Evolutionary conservation across 148 eudicot genomes (phyloP).

Genomic region (Vaccinium myrtillus): DNA sequence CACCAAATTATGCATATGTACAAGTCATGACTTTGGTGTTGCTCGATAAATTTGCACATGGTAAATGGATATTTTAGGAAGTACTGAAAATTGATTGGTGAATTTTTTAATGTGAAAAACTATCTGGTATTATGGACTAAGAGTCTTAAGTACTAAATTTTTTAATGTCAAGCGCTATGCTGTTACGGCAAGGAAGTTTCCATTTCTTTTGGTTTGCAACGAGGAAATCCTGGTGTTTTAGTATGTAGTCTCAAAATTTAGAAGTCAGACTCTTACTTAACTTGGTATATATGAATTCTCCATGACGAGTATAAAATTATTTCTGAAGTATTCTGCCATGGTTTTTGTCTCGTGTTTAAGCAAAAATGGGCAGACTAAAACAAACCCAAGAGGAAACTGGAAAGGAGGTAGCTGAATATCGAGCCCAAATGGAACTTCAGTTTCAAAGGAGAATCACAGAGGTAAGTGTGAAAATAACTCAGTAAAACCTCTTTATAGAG

Average conservation of each 20-base stretch:
- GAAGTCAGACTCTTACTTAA: neutral
- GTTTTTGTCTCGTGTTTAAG: neutral
- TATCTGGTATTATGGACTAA: neutral
- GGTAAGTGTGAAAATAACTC: conserved; percentile 10
- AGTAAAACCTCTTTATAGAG: neutral
- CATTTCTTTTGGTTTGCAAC: neutral
- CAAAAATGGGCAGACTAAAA: conserved; percentile 17
- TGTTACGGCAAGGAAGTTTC: neutral
- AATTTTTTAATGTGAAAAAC: neutral
- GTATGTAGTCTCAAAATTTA: neutral
- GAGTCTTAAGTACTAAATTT: neutral
- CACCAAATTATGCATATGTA: too few species aligned
- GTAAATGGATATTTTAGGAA: neutral
- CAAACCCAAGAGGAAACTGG: conserved; percentile 23
- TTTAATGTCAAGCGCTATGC: too few species aligned
- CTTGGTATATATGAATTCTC: neutral
- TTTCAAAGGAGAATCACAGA: conserved; percentile 20
- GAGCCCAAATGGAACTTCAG: conserved; percentile 17
- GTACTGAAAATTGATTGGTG: neutral
- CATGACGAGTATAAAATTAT: neutral
- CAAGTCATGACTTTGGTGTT: neutral
- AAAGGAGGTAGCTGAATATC: conserved; percentile 17
- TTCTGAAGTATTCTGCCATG: conserved; percentile 7
- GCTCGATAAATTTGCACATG: neutral
- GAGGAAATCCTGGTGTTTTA: neutral